Base-by-base conservation (phyloP, 306 rosid species). In the Notholithocarpus densiflorus region DNA sequence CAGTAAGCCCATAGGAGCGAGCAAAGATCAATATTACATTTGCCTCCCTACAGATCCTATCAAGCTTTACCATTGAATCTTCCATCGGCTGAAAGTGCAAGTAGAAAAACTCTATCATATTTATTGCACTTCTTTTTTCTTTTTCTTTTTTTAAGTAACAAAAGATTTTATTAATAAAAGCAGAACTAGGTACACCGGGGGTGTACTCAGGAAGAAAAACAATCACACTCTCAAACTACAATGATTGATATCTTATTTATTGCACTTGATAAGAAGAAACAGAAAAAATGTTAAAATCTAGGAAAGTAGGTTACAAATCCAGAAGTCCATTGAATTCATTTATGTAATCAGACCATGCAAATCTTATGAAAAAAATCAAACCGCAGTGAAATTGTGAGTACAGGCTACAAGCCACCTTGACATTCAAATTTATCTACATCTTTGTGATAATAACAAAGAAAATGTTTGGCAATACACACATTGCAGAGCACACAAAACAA, bases 1-100 rank as follows among this genome's bases (percentile, higher is more conserved):
- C 98, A 57, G 97, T 85, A 73, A 95, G 95, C 74, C 98, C 98
- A 80, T 95, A 95, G 72, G 98, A 92, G 78, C 98, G 98, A 83
- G 98, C 98, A 85, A 91, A 83, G 43, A 95, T 75, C 89, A 91
- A 78, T 75, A 86, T 89, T 79, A 91, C 96, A 87, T 95, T 90
- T 8, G 91, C 93, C 83, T 87, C 86, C 88, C 96, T 83, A 79
- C 99, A 95, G 80, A 95, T 91, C 78, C 76, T 88, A 72, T 91
- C 99, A 72, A 95, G 99, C 94, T 91, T 95, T 80, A 95, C 69
- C 93, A 90, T 88, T 19, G 94, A 90, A 80, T 81, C 89, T 81
- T 95, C 99, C 84, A 82, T 93, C 77, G 91, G 87, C 98, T 92
- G 94, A 82, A 79, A 75, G 74, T 77, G 45, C 40, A 76, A 29